Base-by-base conservation (phyloP, 345 rosid species). In the Rhodamnia rubescens region DNA sequence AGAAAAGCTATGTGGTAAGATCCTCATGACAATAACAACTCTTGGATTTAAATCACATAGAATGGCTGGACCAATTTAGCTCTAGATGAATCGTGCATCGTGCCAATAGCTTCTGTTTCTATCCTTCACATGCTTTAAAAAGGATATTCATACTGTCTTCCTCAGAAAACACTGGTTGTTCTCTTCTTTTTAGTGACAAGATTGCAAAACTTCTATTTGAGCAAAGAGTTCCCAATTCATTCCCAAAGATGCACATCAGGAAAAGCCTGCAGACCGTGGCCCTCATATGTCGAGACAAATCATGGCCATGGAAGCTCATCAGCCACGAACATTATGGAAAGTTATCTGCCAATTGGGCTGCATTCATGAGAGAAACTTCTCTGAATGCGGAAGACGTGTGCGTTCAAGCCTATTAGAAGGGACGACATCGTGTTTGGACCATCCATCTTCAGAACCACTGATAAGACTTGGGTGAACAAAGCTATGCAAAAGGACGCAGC, bases 341-440 rank as follows among this genome's bases (percentile, higher is more conserved):
- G 12, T 55, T 4, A 4, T 55, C 2, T 55, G 58, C n/a, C 58
- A 0, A 0, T 22, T 9, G n/a, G n/a, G 2, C 58, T 5, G 5
- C n/a, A 55, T 22, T 55, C 58, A 22, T 8, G 8, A 55, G 58
- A 55, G 4, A 22, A 55, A 55, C 58, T 22, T 55, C 12, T 55
- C 58, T 9, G 5, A 8, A 55, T 24, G 57, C 9, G 3, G 26
- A 3, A 7, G 26, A 0, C 24, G 1, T 6, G 24, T 2, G 40
- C 21, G 24, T 20, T 54, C 24, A 4, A 50, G 51, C 51, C 9
- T 50, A 50, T 50, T 11, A 11, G 12, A 50, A 50, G 14, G 51
- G 22, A 4, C 10, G 4, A 54, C 7, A 7, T 54, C 1, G 24
- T 54, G 56, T 54, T 54, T 9, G 8, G 57, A 54, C 24, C 7